Base-by-base conservation (phyloP, 768 basidiomycete genomes). In the Tylopilus plumbeoviolaceoides region DNA sequence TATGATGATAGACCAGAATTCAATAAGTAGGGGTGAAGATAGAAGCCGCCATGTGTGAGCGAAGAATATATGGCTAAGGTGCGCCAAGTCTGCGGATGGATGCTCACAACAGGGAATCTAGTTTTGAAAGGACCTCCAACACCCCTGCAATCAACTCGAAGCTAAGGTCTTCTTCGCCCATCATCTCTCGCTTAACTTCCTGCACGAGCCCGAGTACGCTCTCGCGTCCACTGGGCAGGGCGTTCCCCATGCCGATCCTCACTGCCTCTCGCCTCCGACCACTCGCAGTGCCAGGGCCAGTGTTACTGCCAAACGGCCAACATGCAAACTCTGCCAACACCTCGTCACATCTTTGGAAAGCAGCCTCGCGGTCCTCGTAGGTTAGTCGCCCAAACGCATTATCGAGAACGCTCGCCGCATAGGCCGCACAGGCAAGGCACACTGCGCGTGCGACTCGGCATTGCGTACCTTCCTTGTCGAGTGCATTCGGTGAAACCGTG, bases 61-160 rank as follows among this genome's bases (percentile, higher is more conserved):
- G 20, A 44, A 48, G 20, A 48, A 46, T 31, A 45, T 36, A 50
- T 7, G 21, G 42, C 23, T 25, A n/a, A 38, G 11, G 50, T 18
- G 54, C 42, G 43, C 7, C 38, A 10, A 8, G 28, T 30, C 28
- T 30, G n/a, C n/a, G 30, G 23, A 35, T 21, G 0, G 21, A 17
- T 10, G 38, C 27, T 69, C 63, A 69, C 59, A 69, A 47, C 18
- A 69, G 56, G 55, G 90, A 93, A 73, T 98, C 94, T 71, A 98
- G 80, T 69, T 93, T 89, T 47, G 88, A 87, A 58, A 97, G 80
- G 42, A 98, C 94, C 73, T 97, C 93, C 55, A 98, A 70, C 33
- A 98, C 94, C 0, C 91, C 93, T 6, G 91, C 91, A 10, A 98
- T 75, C 48, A 98, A 77, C 75, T 99, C 97, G 59, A 97, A 90